Base-by-base conservation (phyloP, 192 early-diverging fungal species). In the Chytriomyces sp. region DNA sequence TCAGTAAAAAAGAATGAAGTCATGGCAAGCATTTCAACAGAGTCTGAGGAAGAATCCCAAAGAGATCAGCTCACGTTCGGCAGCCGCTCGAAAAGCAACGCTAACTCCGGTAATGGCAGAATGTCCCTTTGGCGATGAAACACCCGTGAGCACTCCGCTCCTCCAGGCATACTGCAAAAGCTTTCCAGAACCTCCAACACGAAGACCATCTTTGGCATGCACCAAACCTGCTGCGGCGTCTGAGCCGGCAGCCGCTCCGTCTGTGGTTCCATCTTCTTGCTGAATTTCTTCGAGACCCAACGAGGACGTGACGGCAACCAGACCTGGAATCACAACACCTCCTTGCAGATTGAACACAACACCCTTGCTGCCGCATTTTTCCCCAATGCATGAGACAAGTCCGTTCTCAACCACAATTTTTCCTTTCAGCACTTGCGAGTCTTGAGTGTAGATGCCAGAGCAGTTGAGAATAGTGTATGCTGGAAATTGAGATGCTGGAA, bases 241-340 rank as follows among this genome's bases (percentile, higher is more conserved):
- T 61, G 74, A 44, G 49, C 64, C 48, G 45, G 59, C 64, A 35
- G 82, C 16, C 47, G 69, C 24, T 8, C 92, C 92, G 83, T 93
- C 92, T 23, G 81, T 75, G 28, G 91, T 92, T 16, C 74, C 61
- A 3, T 64, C 75, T 76, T 94, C 93, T 3, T 77, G 61, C 23
- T 74, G 49, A 74, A 94, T 94, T 77, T 94, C 93, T 18, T 83
- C 78, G 45, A 94, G 74, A 6, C 93, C 93, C 6, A 94, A 75
- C 9, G 49, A 61, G 9, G 76, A 63, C 13, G 35, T 50, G 7
- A 67, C 91, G n/a, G 90, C 89, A 64, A 89, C 78, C n/a, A 90
- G 74, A 13, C 89, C 89, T 9, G 90, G 90, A 50, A 89, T 75
- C 18, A 91, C 80, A 68, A 88, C 87, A 6, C 89, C 89, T 43